Base-by-base conservation (phyloP, 805 yeast genomes). In the Jamesozyma jinghongensis region DNA sequence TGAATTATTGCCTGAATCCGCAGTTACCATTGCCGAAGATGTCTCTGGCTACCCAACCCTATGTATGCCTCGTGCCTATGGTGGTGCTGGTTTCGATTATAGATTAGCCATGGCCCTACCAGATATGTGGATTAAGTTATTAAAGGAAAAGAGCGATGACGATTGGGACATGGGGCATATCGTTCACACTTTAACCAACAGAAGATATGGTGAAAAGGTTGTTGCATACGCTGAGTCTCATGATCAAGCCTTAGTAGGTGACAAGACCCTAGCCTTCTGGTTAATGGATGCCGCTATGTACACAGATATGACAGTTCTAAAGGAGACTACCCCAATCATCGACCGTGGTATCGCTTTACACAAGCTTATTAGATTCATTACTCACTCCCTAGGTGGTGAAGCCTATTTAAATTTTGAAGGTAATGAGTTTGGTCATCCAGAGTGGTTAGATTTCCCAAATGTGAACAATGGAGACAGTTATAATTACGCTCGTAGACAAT, bases 281-380 rank as follows among this genome's bases (percentile, higher is more conserved):
- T 71, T 90, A 42, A 90, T 90, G 97, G 98, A 90, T 65, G 87
- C 90, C 47, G 95, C 88, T 50, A 88, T 90, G 97, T 90, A 90
- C 63, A 90, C 97, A 28, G 79, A 87, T 64, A 90, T 90, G 98
- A 81, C 94, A 13, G 70, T 70, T 2, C 56, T 88, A 34, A 67
- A 85, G 1, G 84, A 79, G 40, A 67, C 81, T 38, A 82, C 94
- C 1, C 82, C 84, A 3, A 74, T 81, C 11, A 71, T 90, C 48
- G 95, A 87, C 54, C 76, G 98, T 48, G 98, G 98, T 28, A 65
- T 92, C 33, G 78, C 95, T 16, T 69, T 90, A 47, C 98, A 90
- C 66, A 90, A 90, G 61, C 63, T 92, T 77, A 92, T 90, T 46
- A 73, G 98, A 49, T 69, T 92, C 41, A 53, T 88, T 18, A 90